Evolutionary conservation across 345 rosid species (phyloP).

Genomic region (Abelmoschus esculentus): DNA sequence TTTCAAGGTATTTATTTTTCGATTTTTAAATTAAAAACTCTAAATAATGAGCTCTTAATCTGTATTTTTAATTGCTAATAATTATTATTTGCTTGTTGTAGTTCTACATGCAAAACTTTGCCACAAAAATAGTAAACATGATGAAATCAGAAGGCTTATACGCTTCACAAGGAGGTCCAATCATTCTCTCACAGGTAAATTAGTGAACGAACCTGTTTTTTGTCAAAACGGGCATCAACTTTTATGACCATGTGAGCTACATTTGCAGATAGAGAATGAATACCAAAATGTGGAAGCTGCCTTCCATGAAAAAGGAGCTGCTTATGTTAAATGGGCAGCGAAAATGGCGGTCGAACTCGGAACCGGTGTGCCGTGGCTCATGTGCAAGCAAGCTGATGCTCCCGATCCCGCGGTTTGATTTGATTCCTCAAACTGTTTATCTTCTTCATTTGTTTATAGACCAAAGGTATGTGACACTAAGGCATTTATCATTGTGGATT

Average conservation of each 20-base stretch:
- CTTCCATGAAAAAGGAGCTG: conserved; percentile 45
- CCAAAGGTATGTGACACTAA: too few relatives aligned
- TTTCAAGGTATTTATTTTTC: conserved; percentile 41
- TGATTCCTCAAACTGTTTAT: background rate
- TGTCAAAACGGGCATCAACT: too few relatives aligned
- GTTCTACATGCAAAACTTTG: conserved; percentile 66
- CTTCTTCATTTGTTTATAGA: background rate
- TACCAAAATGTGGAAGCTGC: conserved; percentile 51
- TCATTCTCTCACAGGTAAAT: conserved; percentile 76
- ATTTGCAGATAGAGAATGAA: conserved; percentile 78
- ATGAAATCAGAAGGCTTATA: conserved; percentile 69
- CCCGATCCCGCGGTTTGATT: conserved; percentile 84
- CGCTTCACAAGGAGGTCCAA: conserved; percentile 97
- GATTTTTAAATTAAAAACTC: background rate
- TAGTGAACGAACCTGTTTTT: background rate
- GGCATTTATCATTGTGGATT: background rate
- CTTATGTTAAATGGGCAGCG: conserved; percentile 71
- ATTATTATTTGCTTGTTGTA: conserved; percentile 10
- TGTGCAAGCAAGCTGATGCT: conserved; percentile 88
- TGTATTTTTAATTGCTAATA: background rate
- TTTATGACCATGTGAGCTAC: too few relatives aligned
- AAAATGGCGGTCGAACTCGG: conserved; percentile 62
- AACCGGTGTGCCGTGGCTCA: conserved; percentile 94
- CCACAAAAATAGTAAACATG: conserved; percentile 55
- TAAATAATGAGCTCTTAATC: background rate